These are phyloP conservation scores for Mycena pura DNA, from an alignment of 768 basidiomycete genomes.

Conservation along the genomic window DNA sequence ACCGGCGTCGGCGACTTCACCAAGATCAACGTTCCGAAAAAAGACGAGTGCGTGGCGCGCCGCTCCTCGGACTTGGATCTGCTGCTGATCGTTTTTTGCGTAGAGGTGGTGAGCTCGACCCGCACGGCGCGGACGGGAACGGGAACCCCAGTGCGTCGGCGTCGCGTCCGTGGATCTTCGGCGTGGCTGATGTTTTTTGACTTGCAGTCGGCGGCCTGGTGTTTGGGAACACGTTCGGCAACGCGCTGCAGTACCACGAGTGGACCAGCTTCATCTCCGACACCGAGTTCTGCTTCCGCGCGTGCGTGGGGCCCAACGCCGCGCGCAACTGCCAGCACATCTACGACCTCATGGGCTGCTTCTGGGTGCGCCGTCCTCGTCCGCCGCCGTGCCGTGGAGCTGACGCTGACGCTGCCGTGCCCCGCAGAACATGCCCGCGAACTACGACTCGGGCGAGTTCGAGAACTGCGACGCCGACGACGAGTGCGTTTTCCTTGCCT, in stretches of 20 bases:
- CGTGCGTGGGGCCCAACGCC: slow-evolving; percentile 67
- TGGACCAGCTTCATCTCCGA: slow-evolving; percentile 88
- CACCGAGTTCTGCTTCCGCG: slow-evolving; percentile 71
- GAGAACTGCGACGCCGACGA: slow-evolving; percentile 72
- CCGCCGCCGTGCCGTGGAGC: background rate
- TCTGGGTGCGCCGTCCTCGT: slow-evolving; percentile 45
- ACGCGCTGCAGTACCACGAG: slow-evolving; percentile 65
- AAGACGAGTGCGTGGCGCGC: slow-evolving; percentile 47
- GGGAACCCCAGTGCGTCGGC: slow-evolving; percentile 51
- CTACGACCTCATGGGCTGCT: slow-evolving; percentile 72
- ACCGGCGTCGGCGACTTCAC: slow-evolving; percentile 75
- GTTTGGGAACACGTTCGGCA: slow-evolving; percentile 68
- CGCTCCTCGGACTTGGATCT: background rate
- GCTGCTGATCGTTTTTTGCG: background rate
- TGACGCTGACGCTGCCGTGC: slow-evolving; percentile 32
- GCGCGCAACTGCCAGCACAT: slow-evolving; percentile 76
- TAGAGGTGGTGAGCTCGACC: slow-evolving; percentile 68
- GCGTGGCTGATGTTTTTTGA: slow-evolving; percentile 23
- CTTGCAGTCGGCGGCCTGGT: slow-evolving; percentile 70
- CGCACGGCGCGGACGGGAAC: slow-evolving; percentile 35
- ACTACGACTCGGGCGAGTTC: slow-evolving; percentile 64
- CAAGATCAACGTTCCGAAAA: slow-evolving; percentile 59
- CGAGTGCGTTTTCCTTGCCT: slow-evolving; percentile 40
- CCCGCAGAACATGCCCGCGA: slow-evolving; percentile 74
- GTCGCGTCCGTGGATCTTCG: background rate